A percentile compares a stretch with the other conserved stretches of the same genome.
Evolutionary conservation across 1,284 basidiomycete species (phyloP).

Genomic region (Uromyces viciae-fabae): DNA sequence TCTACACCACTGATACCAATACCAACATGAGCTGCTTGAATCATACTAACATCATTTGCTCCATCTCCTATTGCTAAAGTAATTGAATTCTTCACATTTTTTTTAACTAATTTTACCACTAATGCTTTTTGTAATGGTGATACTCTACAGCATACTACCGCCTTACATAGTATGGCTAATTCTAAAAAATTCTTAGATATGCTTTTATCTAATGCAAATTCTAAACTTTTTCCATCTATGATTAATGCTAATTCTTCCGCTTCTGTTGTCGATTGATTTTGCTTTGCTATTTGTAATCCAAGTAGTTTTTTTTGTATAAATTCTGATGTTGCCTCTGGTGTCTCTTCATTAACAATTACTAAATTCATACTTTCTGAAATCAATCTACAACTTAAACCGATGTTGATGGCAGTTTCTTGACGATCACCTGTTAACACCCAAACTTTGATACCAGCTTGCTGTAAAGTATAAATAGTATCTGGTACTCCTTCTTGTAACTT

Average conservation of each 20-base stretch:
- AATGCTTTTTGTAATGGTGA: constrained; percentile 96
- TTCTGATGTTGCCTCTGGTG: constrained; percentile 72
- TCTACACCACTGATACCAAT: constrained; percentile 98
- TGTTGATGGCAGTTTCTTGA: constrained; percentile 99
- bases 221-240: constrained; percentile 93
- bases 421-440: constrained; percentile 98
- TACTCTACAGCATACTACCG: constrained; percentile 96
- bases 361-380: constrained; percentile 99
- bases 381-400: constrained; percentile 91
- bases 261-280: constrained; percentile 72
- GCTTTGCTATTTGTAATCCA: constrained; percentile 88
- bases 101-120: constrained; percentile 97
- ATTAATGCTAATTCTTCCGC: constrained; percentile 89
- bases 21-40: constrained; percentile 71
- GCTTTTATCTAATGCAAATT: constrained; percentile 87
- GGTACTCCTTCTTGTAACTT: constrained; percentile 98
- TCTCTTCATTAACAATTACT: constrained; percentile 91
- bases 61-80: constrained; percentile 81
- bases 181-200: constrained; percentile 84
- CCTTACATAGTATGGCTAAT: constrained; percentile 96
- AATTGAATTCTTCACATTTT: constrained; percentile 83
- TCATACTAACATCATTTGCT: constrained; percentile 64
- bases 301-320: constrained; percentile 80
- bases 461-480: constrained; percentile 93
- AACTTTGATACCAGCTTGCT: constrained; percentile 97